Conservation (phyloP, 1,284 basidiomycete species). For the Pterulicium gracile region DNA sequence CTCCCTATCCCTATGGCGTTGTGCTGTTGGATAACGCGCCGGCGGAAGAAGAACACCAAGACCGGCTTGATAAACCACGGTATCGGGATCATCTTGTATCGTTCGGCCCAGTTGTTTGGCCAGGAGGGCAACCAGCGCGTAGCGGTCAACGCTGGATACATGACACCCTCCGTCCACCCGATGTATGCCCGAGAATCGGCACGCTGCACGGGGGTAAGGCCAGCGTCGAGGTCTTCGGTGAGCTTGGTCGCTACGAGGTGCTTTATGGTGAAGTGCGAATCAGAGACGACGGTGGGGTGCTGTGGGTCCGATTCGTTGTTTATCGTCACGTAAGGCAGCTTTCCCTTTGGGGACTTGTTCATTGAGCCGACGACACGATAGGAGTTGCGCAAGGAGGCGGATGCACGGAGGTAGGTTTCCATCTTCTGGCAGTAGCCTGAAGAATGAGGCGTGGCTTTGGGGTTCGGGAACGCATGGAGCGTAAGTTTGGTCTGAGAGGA, state of each 20-base stretch:
- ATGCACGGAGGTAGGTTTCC: neutral
- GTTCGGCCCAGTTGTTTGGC: neutral
- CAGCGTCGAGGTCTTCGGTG: neutral
- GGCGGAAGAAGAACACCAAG: neutral
- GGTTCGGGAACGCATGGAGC: neutral
- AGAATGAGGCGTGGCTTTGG: neutral
- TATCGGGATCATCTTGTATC: neutral
- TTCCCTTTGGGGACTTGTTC: neutral
- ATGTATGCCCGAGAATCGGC: neutral
- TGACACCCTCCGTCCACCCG: neutral
- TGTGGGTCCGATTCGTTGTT: neutral
- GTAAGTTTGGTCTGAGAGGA: neutral
- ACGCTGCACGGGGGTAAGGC: neutral
- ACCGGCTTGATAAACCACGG: neutral
- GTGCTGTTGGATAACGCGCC: neutral
- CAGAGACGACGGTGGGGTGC: neutral
- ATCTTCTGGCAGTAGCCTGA: constrained; percentile 1
- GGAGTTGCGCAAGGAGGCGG: neutral
- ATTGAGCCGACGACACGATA: neutral
- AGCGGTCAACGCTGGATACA: constrained; percentile 1
- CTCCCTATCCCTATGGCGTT: neutral
- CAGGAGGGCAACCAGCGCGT: neutral
- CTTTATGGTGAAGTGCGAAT: neutral
- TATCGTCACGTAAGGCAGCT: neutral
- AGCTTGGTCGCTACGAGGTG: neutral